phyloP scores from a whole-genome alignment of 352 stramenopile genomes.

The Pilasporangium apinafurcum region DNA sequence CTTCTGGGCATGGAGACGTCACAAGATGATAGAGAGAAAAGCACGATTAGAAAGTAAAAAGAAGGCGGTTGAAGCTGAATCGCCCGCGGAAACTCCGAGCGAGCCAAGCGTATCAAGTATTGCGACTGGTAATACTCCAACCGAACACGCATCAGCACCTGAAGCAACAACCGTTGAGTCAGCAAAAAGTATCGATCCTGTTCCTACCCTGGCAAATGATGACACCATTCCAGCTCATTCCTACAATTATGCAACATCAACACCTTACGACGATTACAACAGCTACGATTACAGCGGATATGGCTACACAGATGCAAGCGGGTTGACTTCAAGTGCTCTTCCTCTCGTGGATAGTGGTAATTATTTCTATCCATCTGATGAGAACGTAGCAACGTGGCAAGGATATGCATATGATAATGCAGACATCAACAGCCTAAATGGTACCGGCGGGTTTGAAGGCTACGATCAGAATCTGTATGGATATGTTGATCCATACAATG shows the following conservation, averaged over 20 bases:
- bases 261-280: constrained; percentile 19
- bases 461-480: constrained; percentile 1
- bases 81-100: not conserved
- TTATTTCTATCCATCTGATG: constrained; percentile 23
- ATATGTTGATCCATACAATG: no score
- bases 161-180: not conserved
- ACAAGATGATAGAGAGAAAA: constrained; percentile 18
- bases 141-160: not conserved
- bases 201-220: not conserved
- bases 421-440: not conserved
- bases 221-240: no score
- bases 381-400: constrained; percentile 20
- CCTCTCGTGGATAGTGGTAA: constrained; percentile 16
- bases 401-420: constrained; percentile 16
- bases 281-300: constrained; percentile 17
- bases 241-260: constrained; percentile 2
- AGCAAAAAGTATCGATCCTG: not conserved
- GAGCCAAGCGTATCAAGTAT: not conserved
- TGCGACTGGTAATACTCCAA: not conserved
- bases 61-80: constrained; percentile 10
- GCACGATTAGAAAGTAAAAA: constrained; percentile 9
- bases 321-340: no score
- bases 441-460: not conserved
- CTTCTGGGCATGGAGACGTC: constrained; percentile 41
- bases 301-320: no score